Evolutionary conservation across 2,329 filamentous ascomycete genomes (phyloP).

Genomic region (Cytospora schulzeri): DNA sequence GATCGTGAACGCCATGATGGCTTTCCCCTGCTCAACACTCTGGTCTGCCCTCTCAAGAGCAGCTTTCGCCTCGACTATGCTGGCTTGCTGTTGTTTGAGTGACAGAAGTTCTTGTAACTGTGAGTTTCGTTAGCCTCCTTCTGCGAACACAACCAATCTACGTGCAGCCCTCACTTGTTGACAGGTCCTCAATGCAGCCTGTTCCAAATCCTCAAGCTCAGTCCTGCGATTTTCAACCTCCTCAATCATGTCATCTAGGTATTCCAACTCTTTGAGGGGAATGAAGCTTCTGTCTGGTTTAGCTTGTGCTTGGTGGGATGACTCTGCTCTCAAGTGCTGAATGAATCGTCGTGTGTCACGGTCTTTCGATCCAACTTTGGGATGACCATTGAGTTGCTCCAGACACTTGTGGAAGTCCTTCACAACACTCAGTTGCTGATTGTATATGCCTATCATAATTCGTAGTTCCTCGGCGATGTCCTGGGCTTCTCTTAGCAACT

Average conservation of each 20-base stretch:
- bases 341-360: neutral
- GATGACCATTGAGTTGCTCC: neutral
- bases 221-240: conserved; percentile 4
- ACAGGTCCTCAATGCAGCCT: conserved; percentile 6
- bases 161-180: conserved; percentile 2
- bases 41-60: conserved; percentile 7
- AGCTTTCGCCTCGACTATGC: conserved; percentile 17
- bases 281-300: neutral
- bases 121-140: neutral
- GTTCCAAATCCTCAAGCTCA: conserved; percentile 16
- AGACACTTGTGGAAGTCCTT: conserved; percentile 14
- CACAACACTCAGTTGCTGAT: conserved; percentile 12
- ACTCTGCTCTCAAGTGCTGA: neutral
- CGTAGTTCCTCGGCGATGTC: conserved; percentile 19
- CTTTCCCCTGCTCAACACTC: conserved; percentile 19
- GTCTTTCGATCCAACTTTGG: neutral
- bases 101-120: conserved; percentile 20
- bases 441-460: conserved; percentile 23
- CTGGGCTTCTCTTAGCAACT: conserved; percentile 13
- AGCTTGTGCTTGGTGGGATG: neutral
- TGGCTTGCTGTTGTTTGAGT: conserved; percentile 24
- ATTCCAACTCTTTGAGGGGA: neutral
- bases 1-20: conserved; percentile 24
- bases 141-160: fast-evolving
- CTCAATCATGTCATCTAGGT: conserved; percentile 14